Percentiles rank a stretch among this genome's conserved stretches.
Conservation (phyloP, 1,139 yeast genomes). For the Meyerozyma guilliermondii region DNA sequence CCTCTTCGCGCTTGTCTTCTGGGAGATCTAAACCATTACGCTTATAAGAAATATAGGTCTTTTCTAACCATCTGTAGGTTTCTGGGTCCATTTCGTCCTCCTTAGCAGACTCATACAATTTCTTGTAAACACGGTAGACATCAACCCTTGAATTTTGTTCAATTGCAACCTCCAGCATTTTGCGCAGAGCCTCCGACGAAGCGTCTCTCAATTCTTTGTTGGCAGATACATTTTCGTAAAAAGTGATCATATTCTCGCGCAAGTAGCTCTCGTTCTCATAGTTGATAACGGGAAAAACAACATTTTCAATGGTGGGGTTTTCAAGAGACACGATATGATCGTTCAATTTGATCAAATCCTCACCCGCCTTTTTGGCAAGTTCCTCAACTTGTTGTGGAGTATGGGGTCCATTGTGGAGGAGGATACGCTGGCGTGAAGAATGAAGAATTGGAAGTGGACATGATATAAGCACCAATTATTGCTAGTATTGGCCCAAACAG, state of each 20-base stretch:
- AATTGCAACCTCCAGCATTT: conserved; percentile 50
- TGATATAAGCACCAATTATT: neutral
- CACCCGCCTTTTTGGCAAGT: conserved; percentile 42
- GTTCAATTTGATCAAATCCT: conserved; percentile 39
- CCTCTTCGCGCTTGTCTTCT: conserved; percentile 46
- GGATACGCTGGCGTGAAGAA: conserved; percentile 5
- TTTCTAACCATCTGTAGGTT: conserved; percentile 51
- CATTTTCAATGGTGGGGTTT: conserved; percentile 51
- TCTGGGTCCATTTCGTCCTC: conserved; percentile 44
- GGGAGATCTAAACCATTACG: conserved; percentile 67
- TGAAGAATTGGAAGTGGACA: neutral
- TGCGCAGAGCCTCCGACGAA: conserved; percentile 57
- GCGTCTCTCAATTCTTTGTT: conserved; percentile 65
- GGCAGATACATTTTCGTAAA: conserved; percentile 66
- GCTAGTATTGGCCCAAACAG: neutral
- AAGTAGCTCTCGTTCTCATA: conserved; percentile 44
- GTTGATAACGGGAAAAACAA: conserved; percentile 44
- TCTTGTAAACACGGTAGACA: conserved; percentile 54
- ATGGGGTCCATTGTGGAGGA: conserved; percentile 53
- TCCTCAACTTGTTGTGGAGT: conserved; percentile 46
- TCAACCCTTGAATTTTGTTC: conserved; percentile 67
- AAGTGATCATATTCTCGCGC: conserved; percentile 46
- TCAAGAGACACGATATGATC: conserved; percentile 48
- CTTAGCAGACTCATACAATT: conserved; percentile 35
- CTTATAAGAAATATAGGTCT: conserved; percentile 49